Evolutionary conservation across 129 eudicot genomes (phyloP).

Genomic region (Centaurea solstitialis): DNA sequence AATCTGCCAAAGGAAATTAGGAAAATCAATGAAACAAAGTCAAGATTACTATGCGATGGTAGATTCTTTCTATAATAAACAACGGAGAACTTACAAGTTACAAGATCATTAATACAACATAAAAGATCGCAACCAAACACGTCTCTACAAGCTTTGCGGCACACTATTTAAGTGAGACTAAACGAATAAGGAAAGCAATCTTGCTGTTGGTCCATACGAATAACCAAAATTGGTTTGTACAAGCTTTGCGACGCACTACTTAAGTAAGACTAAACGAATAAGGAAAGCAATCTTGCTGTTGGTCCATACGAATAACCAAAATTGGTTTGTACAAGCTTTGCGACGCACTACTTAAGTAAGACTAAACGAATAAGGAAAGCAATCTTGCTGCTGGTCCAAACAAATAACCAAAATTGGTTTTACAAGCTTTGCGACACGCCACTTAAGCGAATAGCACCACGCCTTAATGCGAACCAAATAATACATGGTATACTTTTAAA

Average conservation of each 20-base stretch:
- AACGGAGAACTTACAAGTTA: neutral
- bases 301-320: neutral
- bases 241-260: neutral
- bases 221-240: neutral
- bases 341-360: neutral
- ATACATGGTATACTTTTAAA: neutral
- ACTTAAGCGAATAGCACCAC: neutral
- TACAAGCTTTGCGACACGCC: neutral
- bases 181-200: neutral
- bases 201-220: neutral
- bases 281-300: neutral
- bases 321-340: neutral
- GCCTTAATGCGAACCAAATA: neutral
- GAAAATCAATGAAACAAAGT: neutral
- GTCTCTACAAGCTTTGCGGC: neutral
- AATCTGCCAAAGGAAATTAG: conserved; percentile 5
- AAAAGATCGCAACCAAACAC: neutral
- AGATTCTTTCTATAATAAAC: neutral
- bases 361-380: neutral
- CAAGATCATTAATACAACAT: neutral
- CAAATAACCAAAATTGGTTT: neutral
- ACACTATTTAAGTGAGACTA: neutral
- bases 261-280: neutral
- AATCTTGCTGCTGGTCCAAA: neutral
- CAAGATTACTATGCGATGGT: neutral